Evolutionary conservation across 2,329 filamentous ascomycete genomes (phyloP).

Genomic region (Epichloe brachyelytri): DNA sequence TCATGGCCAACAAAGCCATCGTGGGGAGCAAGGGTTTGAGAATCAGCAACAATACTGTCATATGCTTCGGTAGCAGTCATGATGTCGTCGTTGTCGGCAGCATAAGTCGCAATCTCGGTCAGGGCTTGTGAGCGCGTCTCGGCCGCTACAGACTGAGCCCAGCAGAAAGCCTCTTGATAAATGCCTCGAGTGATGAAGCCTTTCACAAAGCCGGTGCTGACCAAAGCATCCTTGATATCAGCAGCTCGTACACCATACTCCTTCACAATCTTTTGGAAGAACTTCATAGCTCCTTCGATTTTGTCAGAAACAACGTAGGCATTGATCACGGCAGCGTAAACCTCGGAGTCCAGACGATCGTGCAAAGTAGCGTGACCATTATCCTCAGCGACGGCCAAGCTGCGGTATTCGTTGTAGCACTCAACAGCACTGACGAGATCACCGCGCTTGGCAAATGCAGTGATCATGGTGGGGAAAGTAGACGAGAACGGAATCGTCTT

Average conservation of each 20-base stretch:
- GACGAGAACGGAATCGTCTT: constrained; percentile 63
- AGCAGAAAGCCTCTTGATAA: constrained; percentile 59
- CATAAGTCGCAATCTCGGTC: constrained; percentile 58
- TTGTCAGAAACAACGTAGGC: constrained; percentile 77
- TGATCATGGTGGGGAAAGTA: constrained; percentile 87
- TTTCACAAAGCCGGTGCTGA: constrained; percentile 65
- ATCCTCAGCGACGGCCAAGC: constrained; percentile 74
- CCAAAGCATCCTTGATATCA: constrained; percentile 57
- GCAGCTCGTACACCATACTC: constrained; percentile 44
- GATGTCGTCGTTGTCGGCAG: constrained; percentile 67
- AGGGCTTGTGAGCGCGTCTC: constrained; percentile 50
- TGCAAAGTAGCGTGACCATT: constrained; percentile 55
- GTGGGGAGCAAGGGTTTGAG: constrained; percentile 43
- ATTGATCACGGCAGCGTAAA: constrained; percentile 85
- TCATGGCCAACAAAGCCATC: constrained; percentile 75
- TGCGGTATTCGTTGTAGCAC: constrained; percentile 90
- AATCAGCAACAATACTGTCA: constrained; percentile 39
- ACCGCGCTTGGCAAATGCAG: constrained; percentile 71
- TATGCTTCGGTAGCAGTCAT: constrained; percentile 57
- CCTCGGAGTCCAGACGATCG: constrained; percentile 63
- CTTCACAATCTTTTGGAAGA: constrained; percentile 66
- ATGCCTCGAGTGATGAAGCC: constrained; percentile 59
- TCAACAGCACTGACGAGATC: constrained; percentile 83
- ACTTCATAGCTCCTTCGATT: constrained; percentile 68
- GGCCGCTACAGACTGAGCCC: constrained; percentile 53